These are phyloP conservation scores for Allomyces macrogynus DNA, from an alignment of 192 early-diverging fungal genomes.

Conservation along the genomic window DNA sequence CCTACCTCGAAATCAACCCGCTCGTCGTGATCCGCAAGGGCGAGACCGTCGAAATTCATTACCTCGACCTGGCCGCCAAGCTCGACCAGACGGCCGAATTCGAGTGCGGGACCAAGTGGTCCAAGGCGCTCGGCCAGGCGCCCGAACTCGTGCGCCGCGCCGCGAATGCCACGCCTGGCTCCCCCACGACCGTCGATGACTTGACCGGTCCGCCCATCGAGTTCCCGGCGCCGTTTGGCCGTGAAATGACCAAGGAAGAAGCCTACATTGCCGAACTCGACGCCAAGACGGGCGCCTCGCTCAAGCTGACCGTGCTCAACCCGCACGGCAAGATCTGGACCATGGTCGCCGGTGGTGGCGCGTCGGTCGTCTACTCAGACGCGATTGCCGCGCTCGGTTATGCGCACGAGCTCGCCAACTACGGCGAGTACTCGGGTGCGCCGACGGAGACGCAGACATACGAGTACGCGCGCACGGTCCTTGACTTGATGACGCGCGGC, in stretches of 20 bases:
- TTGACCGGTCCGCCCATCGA: conserved; percentile 71
- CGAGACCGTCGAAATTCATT: conserved; percentile 42
- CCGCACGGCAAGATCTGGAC: conserved; percentile 93
- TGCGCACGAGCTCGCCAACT: conserved; percentile 91
- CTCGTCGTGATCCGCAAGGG: conserved; percentile 69
- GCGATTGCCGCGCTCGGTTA: conserved; percentile 94
- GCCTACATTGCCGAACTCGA: conserved; percentile 95
- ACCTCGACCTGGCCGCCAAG: conserved; percentile 92
- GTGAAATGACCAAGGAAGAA: conserved; percentile 88
- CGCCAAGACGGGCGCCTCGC: conserved; percentile 92
- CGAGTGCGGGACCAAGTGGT: conserved; percentile 90
- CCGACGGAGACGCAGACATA: conserved; percentile 98
- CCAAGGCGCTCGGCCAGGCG: conserved; percentile 50
- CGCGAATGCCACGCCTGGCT: background rate
- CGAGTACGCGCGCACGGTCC: conserved; percentile 95
- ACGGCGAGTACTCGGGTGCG: conserved; percentile 99
- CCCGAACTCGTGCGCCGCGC: conserved; percentile 24
- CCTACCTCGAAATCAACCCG: conserved; percentile 99
- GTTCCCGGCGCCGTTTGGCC: conserved; percentile 95
- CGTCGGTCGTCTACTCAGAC: conserved; percentile 93
- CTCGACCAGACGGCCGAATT: conserved; percentile 97
- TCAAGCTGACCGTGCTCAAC: conserved; percentile 95
- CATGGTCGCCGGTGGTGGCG: conserved; percentile 99
- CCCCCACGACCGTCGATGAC: conserved; percentile 12
- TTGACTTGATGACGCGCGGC: conserved; percentile 94